Evolutionary conservation across 345 rosid species (phyloP), one percentile per base, ranked within the genome.

Genomic region (Nasturtium officinale): DNA sequence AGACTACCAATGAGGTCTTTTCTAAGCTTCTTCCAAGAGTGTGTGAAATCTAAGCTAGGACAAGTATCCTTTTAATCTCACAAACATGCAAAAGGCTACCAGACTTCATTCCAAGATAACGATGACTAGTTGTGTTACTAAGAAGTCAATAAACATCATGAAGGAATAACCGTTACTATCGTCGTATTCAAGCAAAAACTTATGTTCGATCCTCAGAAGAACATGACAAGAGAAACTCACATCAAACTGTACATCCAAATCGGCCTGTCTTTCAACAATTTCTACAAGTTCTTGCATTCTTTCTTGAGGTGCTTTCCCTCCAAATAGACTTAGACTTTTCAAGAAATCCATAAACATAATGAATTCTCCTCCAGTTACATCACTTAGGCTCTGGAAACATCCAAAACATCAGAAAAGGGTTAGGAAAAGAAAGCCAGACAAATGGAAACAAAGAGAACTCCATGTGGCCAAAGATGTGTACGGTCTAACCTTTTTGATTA

Each of bases 311-410:
- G 97, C 97, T 83, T 89, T 87, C 48, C 82, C 89, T 65, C 98
- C 98, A 85, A 89, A 94, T 72, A 94, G 82, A 76, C 80, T 89
- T 77, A 94, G 84, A 72, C 83, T 81, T 79, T 74, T 91, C 71
- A 94, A 43, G 80, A 94, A 94, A 76, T 89, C 96, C 91, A 91
- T 88, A 77, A 94, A 91, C 97, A 91, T 94, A 69, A 83, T 89
- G 74, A 94, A 94, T 69, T 94, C 98, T 35, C 84, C 87, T 72
- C 91, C 97, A 57, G 90, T 85, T 68, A 91, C 92, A 84, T 91
- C 97, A 77, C 78, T 87, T 75, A 89, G 80, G 76, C 97, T 84
- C 98, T 89, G 84, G 58, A 67, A 74, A 35, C 26, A 65, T 51
- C 45, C 25, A 61, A 7, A 20, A 42, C 30, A 15, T 69, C n/a